Conservation (phyloP, 139 green algal species). For the Chlorella sp. region DNA sequence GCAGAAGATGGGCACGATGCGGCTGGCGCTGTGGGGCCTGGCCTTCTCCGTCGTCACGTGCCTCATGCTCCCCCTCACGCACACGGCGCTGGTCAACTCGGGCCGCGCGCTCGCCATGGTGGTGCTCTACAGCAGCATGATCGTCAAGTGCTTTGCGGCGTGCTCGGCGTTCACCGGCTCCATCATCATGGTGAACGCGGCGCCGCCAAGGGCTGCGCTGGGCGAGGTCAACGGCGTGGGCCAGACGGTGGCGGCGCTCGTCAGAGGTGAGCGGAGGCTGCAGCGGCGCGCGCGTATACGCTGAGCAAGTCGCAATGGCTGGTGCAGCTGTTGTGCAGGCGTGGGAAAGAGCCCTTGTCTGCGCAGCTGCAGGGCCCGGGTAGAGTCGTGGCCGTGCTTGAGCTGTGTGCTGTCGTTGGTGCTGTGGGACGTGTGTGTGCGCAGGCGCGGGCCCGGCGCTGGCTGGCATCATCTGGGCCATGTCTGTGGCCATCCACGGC, state of each 20-base stretch:
- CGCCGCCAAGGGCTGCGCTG: slow-evolving; percentile 23
- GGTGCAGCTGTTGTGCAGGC: too few relatives aligned
- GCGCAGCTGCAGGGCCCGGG: too few relatives aligned
- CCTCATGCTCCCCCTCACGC: slow-evolving; percentile 30
- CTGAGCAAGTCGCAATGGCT: too few relatives aligned
- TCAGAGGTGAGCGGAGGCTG: slow-evolving; percentile 7
- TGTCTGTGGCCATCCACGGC: slow-evolving; percentile 19
- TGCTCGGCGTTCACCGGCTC: slow-evolving; percentile 46
- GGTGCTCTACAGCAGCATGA: slow-evolving; percentile 29
- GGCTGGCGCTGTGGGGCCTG: slow-evolving; percentile 34
- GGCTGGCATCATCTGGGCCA: slow-evolving; percentile 53
- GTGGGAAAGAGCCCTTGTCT: too few relatives aligned
- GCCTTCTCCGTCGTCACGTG: slow-evolving; percentile 17
- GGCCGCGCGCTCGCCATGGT: slow-evolving; percentile 1
- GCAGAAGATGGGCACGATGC: slow-evolving; percentile 21
- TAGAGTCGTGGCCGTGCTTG: too few relatives aligned
- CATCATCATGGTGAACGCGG: slow-evolving; percentile 56
- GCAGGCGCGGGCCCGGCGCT: slow-evolving; percentile 46
- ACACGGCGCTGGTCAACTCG: slow-evolving; percentile 8
- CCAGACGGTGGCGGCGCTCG: slow-evolving; percentile 51
- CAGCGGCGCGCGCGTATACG: background rate
- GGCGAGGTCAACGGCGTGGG: slow-evolving; percentile 63
- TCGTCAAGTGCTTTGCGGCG: slow-evolving; percentile 29
- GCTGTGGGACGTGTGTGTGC: background rate
- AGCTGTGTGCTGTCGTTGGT: too few relatives aligned